Conservation (phyloP, 257 asterid genomes). For the Solanum sejunctum region DNA sequence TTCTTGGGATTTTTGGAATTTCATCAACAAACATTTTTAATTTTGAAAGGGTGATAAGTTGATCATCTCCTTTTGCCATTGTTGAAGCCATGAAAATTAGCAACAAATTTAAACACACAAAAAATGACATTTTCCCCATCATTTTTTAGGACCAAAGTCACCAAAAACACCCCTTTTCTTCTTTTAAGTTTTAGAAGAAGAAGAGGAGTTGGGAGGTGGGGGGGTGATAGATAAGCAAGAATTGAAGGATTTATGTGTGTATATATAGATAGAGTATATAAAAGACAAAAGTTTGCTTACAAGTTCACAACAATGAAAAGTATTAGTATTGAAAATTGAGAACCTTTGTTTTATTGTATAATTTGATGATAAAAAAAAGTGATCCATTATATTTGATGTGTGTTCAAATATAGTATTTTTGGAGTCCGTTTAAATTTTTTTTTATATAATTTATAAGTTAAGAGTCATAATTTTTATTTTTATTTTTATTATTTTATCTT, state of each 20-base stretch:
- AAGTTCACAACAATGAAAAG: background rate
- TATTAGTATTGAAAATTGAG: background rate
- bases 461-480: no score
- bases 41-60: constrained; percentile 22
- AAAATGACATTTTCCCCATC: background rate
- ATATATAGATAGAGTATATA: background rate
- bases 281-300: background rate
- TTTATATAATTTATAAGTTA: no score
- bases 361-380: background rate
- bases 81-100: constrained; percentile 16
- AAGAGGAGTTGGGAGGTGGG: background rate
- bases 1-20: constrained; percentile 57
- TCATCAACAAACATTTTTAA: constrained; percentile 66
- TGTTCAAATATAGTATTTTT: background rate
- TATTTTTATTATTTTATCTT: no score
- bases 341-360: background rate
- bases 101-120: background rate
- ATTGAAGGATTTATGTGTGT: background rate
- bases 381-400: background rate
- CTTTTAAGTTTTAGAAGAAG: background rate
- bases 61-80: constrained; percentile 20
- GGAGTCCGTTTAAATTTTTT: no score
- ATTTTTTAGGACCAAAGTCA: background rate
- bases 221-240: background rate
- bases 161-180: background rate